phyloP scores from a whole-genome alignment of 495 filamentous ascomycete species.

The Penicillium diatomitis region DNA sequence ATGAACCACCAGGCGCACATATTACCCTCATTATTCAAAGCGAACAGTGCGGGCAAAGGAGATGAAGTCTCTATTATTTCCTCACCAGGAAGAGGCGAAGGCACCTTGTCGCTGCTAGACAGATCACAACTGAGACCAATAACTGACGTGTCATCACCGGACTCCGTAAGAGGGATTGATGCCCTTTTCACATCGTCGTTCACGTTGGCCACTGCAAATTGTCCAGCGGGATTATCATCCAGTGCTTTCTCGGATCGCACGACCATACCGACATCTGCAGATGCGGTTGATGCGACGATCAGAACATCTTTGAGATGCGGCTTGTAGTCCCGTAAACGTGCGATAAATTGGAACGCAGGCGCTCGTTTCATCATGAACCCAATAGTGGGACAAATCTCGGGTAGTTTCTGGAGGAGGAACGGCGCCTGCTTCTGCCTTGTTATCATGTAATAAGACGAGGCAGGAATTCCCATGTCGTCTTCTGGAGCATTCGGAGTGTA shows the following conservation, averaged over 20 bases:
- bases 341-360: conserved; percentile 66
- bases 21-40: conserved; percentile 83
- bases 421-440: conserved; percentile 47
- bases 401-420: conserved; percentile 63
- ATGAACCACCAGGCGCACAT: conserved; percentile 84
- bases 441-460: conserved; percentile 67
- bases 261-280: conserved; percentile 66
- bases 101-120: conserved; percentile 67
- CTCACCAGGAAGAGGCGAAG: conserved; percentile 67
- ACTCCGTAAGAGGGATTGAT: conserved; percentile 64
- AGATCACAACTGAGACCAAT: conserved; percentile 79
- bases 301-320: conserved; percentile 72
- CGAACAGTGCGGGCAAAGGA: conserved; percentile 77
- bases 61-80: conserved; percentile 65
- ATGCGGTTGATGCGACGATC: conserved; percentile 71
- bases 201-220: conserved; percentile 65
- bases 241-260: conserved; percentile 62
- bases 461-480: conserved; percentile 42
- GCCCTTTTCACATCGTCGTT: conserved; percentile 72
- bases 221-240: conserved; percentile 46
- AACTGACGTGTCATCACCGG: conserved; percentile 60
- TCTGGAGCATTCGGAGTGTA: conserved; percentile 57
- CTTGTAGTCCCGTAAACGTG: conserved; percentile 65
- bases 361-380: conserved; percentile 43
- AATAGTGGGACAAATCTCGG: conserved; percentile 62